phyloP scores from a whole-genome alignment of 2,329 filamentous ascomycete genomes.

The Talaromyces pinophilus region DNA sequence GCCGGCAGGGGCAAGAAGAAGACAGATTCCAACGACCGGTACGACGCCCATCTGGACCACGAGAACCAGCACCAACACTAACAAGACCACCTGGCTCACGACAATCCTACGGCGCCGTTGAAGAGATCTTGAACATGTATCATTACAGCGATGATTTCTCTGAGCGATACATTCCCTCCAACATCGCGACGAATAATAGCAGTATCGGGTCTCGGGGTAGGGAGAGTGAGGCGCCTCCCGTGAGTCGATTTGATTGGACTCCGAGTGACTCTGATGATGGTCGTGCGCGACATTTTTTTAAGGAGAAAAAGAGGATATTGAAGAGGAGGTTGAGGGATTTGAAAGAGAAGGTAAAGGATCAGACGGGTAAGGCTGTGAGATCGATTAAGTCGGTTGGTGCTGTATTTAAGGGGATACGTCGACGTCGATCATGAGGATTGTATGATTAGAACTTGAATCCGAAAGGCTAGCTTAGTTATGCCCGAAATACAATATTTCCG shows the following conservation, averaged over 20 bases:
- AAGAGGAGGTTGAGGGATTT: not conserved
- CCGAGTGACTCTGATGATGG: not conserved
- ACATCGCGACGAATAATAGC: not conserved
- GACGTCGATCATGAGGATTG: not conserved
- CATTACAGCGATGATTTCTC: not conserved
- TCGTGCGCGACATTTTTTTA: not conserved
- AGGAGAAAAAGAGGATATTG: not conserved
- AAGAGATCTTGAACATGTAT: not conserved
- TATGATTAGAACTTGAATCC: not conserved
- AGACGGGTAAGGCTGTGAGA: not conserved
- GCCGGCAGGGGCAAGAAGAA: not conserved
- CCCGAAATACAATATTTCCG: not conserved
- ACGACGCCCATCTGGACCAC: not conserved
- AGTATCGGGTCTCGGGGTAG: not conserved
- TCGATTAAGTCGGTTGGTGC: not conserved
- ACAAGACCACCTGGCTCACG: not conserved
- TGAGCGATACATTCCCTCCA: not conserved
- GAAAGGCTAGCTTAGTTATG: not conserved
- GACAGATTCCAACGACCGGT: not conserved
- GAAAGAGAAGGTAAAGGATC: not conserved
- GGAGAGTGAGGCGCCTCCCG: not conserved
- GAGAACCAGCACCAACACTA: not conserved
- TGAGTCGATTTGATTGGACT: slow-evolving; percentile 4
- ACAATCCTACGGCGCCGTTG: not conserved
- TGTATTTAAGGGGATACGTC: not conserved